Evolutionary conservation across 73 alveolate species (phyloP), one percentile per base, ranked within the genome.

Genomic region (Stentor coeruleus): DNA sequence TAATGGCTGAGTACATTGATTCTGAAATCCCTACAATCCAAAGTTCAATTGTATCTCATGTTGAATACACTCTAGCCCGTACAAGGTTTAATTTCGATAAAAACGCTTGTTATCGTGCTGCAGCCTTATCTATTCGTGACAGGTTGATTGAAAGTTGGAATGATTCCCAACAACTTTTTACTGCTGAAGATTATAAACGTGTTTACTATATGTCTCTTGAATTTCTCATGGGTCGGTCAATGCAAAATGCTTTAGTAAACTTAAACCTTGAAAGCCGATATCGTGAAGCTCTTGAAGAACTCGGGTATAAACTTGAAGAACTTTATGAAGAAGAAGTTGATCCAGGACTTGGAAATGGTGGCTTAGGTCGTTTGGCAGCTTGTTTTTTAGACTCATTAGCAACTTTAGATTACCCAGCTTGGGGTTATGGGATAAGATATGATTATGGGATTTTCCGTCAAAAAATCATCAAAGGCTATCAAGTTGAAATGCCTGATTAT

Each of bases 301-400:
- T 75, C 35, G 99, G 99, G 3, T 93, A 88, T 58, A 82, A 90
- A 66, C 86, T 94, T 41, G 99, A 98, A 93, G 97, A 97, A 57
- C 86, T 98, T 30, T 97, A 97, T 85, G 99, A 93, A 39, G 90
- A 96, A 59, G 99, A 98, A 88, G 96, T 88, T 15, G 99, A 98
- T 83, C 99, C 99, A 40, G 99, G 99, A 20, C 91, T 98, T 59
- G 99, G 99, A 38, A 98, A 98, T 85, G 99, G 99, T 38, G 99
- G 99, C 72, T 93, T 98, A 38, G 99, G 93, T 14, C 85, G 99
- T 59, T 92, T 98, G 39, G 99, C 99, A 15, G 99, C 99, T 35
- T 98, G 99, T 88, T 98, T 97, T 94, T 81, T 98, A 79, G 99
- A 98, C 84, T 96, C 99, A 39, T 41, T 98, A 88, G 99, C 99